These are phyloP conservation scores for Acer negundo DNA, from an alignment of 345 rosid genomes.

Conservation along the genomic window DNA sequence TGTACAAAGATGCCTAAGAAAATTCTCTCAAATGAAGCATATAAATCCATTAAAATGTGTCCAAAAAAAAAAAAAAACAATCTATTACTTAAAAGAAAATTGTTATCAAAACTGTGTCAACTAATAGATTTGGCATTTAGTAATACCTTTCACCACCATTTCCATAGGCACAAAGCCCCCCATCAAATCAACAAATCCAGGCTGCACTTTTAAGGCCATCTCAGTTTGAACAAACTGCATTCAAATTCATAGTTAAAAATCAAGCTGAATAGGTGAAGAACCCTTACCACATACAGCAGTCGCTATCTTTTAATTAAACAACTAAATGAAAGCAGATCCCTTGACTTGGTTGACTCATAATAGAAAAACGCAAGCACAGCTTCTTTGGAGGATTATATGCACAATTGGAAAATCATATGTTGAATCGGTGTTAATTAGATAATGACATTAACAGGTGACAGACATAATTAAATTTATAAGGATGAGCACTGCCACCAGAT, in stretches of 20 bases:
- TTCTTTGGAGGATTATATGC: background rate
- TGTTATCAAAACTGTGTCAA: background rate
- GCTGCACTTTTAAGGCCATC: slow-evolving; percentile 36
- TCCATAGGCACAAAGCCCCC: slow-evolving; percentile 91
- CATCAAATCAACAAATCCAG: slow-evolving; percentile 32
- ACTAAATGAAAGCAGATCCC: background rate
- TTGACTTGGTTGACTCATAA: background rate
- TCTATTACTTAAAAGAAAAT: background rate
- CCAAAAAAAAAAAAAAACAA: too few relatives aligned
- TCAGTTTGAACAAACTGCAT: slow-evolving; percentile 86
- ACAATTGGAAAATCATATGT: background rate
- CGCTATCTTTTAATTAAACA: background rate
- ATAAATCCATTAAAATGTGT: background rate
- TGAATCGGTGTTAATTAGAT: background rate
- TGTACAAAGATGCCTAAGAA: background rate
- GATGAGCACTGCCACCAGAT: background rate
- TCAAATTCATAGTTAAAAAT: slow-evolving; percentile 18
- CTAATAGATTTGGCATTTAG: background rate
- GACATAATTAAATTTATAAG: background rate
- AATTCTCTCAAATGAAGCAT: background rate
- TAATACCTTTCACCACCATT: slow-evolving; percentile 72
- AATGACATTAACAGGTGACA: background rate
- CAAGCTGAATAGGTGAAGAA: background rate
- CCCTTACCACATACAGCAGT: background rate
- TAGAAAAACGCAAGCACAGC: background rate